Percentiles rank a stretch among this genome's conserved stretches.
These are phyloP conservation scores for Fraxinus ornus DNA, from an alignment of 305 asterid genomes.

Conservation along the genomic window DNA sequence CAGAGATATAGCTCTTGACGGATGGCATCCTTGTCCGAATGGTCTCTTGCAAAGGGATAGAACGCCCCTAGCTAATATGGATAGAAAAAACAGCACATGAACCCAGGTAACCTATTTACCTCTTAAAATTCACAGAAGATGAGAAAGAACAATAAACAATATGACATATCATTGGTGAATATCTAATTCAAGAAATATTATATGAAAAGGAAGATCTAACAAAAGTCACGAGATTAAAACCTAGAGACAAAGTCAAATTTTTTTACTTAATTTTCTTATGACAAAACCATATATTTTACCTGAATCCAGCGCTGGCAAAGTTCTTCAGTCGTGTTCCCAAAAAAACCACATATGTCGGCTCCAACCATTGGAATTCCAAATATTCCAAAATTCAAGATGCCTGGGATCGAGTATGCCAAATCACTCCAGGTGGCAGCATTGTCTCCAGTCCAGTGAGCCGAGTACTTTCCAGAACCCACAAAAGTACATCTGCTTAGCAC, in stretches of 20 bases:
- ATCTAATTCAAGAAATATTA: not conserved
- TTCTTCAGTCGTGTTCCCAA: slow-evolving; percentile 68
- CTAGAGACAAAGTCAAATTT: not conserved
- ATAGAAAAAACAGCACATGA: not conserved
- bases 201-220: not conserved
- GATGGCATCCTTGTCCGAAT: slow-evolving; percentile 34
- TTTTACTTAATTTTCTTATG: not conserved
- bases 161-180: not conserved
- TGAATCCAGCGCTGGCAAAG: slow-evolving; percentile 94
- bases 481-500: slow-evolving; percentile 77
- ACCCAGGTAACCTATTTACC: not conserved
- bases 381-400: slow-evolving; percentile 69
- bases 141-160: not conserved
- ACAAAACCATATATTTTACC: slow-evolving; percentile 36
- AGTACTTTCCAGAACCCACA: slow-evolving; percentile 77
- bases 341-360: slow-evolving; percentile 91
- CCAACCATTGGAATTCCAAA: slow-evolving; percentile 96
- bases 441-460: slow-evolving; percentile 98
- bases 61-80: slow-evolving; percentile 73
- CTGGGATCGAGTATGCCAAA: slow-evolving; percentile 65
- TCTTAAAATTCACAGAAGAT: not conserved
- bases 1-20: slow-evolving; percentile 73
- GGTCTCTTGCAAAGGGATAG: slow-evolving; percentile 89
- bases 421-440: slow-evolving; percentile 90
- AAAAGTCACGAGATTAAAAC: not conserved